Evolutionary conservation across 2,329 filamentous ascomycete species (phyloP), one percentile per base, ranked within the genome.

Genomic region (Paraphaeosphaeria sporulosa): DNA sequence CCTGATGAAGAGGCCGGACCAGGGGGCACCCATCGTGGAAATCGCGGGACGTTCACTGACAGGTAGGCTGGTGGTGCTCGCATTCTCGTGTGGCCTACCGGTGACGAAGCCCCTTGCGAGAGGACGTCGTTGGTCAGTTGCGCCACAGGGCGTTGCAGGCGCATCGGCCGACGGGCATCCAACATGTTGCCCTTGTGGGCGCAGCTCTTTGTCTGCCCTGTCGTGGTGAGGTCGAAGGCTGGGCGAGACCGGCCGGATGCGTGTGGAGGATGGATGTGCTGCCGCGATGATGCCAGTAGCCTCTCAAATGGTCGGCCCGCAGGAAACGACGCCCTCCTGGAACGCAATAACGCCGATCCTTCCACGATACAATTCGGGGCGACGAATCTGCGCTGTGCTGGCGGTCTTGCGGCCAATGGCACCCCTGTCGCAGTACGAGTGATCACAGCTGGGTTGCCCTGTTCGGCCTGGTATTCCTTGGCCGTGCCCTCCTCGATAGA

Each of bases 381-480:
- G 66, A 62, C 74, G 63, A 76, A 76, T 76, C 19, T 49, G 59
- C 46, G 46, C 19, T 10, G 23, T n/a, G 36, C 43, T 58, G 30
- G 57, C 9, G 23, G 25, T 40, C 12, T 12, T 21, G 23, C 23
- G 15, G 43, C 51, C 51, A 54, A 54, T 54, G 8, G 19, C 10
- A 21, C 51, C 51, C 51, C 51, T 30, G 38, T 32, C 17, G 23
- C 17, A 6, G 38, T 32, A 48, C 59, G 70, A 75, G 74, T 63
- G 52, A 47, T 54, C 38, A 25, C 72, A 63, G 64, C 61, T 64
- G 58, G 50, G 63, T 71, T 72, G 69, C 72, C 74, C 67, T 69
- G 68, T 65, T 70, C 61, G 63, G 64, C 64, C 38, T 54, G 38
- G 51, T 17, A 19, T 23, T 43, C 7, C 51, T 56, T 64, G 60